Evolutionary conservation across 2,329 filamentous ascomycete species (phyloP).

Genomic region (Piedraia hortae): DNA sequence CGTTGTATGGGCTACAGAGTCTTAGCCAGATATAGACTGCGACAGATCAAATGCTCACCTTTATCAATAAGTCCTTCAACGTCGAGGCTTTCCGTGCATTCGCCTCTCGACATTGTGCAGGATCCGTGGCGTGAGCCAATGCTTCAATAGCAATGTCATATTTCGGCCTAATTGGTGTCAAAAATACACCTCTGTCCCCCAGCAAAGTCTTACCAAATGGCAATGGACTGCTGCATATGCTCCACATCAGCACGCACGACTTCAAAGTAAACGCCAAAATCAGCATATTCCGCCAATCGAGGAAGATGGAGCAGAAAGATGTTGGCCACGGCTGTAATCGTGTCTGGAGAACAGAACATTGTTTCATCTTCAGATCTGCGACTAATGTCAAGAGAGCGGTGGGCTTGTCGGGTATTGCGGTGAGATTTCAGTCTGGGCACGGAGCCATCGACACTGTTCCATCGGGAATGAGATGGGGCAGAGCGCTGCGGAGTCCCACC

Average conservation of each 20-base stretch:
- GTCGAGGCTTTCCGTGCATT: constrained; percentile 49
- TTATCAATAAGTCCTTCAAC: constrained; percentile 67
- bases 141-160: constrained; percentile 72
- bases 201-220: constrained; percentile 46
- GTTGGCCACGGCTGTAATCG: constrained; percentile 25
- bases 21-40: constrained; percentile 1
- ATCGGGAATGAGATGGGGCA: constrained; percentile 16
- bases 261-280: constrained; percentile 76
- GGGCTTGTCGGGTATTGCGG: constrained; percentile 11
- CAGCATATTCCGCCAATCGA: constrained; percentile 65
- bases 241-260: constrained; percentile 55
- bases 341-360: constrained; percentile 23
- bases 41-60: constrained; percentile 25
- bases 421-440: constrained; percentile 3
- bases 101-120: constrained; percentile 34
- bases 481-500: constrained; percentile 12
- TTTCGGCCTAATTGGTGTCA: constrained; percentile 10
- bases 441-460: constrained; percentile 21
- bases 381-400: constrained; percentile 21
- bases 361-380: constrained; percentile 15
- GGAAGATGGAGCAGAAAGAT: constrained; percentile 33
- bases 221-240: constrained; percentile 34
- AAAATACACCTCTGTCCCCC: too few relatives aligned
- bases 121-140: constrained; percentile 45
- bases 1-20: constrained; percentile 61